Evolutionary conservation across 2,329 filamentous ascomycete species (phyloP).

Genomic region (Botrytis pseudocinerea): DNA sequence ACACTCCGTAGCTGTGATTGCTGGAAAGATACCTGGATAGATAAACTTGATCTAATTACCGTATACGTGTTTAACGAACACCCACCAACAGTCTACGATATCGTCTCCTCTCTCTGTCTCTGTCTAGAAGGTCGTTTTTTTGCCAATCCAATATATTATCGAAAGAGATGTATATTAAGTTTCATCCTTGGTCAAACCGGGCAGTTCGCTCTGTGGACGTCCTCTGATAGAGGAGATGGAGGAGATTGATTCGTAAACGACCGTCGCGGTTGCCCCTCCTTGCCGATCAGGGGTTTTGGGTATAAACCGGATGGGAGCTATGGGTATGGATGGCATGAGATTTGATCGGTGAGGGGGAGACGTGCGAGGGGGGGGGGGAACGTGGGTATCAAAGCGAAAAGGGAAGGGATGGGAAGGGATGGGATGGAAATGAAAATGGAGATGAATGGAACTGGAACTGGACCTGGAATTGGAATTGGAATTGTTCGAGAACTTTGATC

Average conservation of each 20-base stretch:
- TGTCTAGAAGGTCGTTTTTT: not conserved
- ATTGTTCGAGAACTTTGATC: not conserved
- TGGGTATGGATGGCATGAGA: not conserved
- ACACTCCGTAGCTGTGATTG: not conserved
- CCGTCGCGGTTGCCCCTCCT: not conserved
- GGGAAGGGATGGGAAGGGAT: too few species aligned
- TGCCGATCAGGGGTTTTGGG: conserved; percentile 19
- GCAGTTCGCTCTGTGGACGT: not conserved
- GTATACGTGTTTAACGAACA: not conserved
- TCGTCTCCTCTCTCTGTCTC: too few species aligned
- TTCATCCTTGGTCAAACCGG: not conserved
- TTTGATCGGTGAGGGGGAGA: not conserved
- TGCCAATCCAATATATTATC: not conserved
- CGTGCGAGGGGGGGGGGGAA: not conserved
- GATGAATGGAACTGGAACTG: not conserved
- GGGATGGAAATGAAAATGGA: too few species aligned
- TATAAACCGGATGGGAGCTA: not conserved
- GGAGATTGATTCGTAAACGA: conserved; percentile 11
- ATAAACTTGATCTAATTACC: not conserved
- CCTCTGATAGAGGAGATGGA: not conserved
- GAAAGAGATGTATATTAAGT: not conserved
- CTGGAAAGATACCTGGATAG: not conserved
- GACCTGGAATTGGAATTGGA: not conserved
- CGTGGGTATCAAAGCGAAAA: conserved; percentile 9
- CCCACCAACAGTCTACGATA: too few species aligned